phyloP scores from a whole-genome alignment of 1,284 basidiomycete species.

The Malassezia sp. region DNA sequence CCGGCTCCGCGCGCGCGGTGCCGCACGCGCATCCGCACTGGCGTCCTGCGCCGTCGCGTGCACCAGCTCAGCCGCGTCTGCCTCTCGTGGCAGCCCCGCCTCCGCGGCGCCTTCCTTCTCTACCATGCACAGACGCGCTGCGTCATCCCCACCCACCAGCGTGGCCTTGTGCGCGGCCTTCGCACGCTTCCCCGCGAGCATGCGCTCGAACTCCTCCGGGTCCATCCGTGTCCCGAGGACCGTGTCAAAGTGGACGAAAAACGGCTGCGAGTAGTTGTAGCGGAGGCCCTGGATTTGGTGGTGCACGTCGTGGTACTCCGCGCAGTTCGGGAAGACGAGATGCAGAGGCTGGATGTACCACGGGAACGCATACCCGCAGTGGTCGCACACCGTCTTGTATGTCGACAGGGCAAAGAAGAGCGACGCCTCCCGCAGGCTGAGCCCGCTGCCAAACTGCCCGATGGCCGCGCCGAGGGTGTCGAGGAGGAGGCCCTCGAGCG shows the following conservation, averaged over 20 bases:
- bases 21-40: no score
- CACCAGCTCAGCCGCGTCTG: no score
- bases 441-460: slow-evolving; percentile 60
- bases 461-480: slow-evolving; percentile 72
- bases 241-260: slow-evolving; percentile 53
- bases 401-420: slow-evolving; percentile 73
- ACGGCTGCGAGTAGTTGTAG: slow-evolving; percentile 89
- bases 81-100: no score
- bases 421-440: slow-evolving; percentile 66
- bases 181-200: slow-evolving; percentile 21
- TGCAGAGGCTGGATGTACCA: slow-evolving; percentile 68
- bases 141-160: no score
- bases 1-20: no score
- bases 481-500: slow-evolving; percentile 71
- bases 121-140: no score
- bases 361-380: slow-evolving; percentile 81
- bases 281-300: slow-evolving; percentile 87
- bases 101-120: no score
- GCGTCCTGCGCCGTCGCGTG: no score
- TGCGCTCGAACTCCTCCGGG: slow-evolving; percentile 40
- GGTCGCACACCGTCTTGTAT: slow-evolving; percentile 92
- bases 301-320: slow-evolving; percentile 96
- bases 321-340: slow-evolving; percentile 76
- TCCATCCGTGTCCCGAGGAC: slow-evolving; percentile 68
- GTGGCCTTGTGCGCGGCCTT: no score